phyloP scores from a whole-genome alignment of 2,329 filamentous ascomycete species.

The Fusarium dlaminii region DNA sequence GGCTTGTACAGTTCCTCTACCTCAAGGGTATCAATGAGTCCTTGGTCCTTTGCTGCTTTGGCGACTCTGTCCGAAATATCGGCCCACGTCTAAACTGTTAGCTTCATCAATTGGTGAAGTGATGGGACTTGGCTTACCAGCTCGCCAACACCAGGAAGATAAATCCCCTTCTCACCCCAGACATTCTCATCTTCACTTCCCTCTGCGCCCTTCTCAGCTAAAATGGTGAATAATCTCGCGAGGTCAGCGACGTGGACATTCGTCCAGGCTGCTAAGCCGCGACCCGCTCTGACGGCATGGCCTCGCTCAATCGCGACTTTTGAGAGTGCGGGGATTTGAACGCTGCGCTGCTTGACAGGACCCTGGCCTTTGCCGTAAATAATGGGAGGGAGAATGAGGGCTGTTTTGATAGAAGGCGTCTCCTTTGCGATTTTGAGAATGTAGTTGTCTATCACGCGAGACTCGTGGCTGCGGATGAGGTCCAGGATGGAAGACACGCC shows the following conservation, averaged over 20 bases:
- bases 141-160: constrained; percentile 46
- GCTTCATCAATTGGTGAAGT: not conserved
- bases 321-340: constrained; percentile 52
- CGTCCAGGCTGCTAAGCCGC: constrained; percentile 49
- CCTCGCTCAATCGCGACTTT: constrained; percentile 46
- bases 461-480: constrained; percentile 40
- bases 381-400: constrained; percentile 49
- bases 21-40: constrained; percentile 33
- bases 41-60: constrained; percentile 39
- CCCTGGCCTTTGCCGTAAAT: constrained; percentile 54
- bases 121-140: constrained; percentile 28
- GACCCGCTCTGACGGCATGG: constrained; percentile 46
- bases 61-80: constrained; percentile 46
- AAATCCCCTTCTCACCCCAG: constrained; percentile 54
- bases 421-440: constrained; percentile 44
- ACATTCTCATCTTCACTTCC: constrained; percentile 33
- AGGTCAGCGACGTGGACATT: constrained; percentile 50
- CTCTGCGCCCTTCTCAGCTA: constrained; percentile 46
- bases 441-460: constrained; percentile 51
- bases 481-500: constrained; percentile 36
- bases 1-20: constrained; percentile 47
- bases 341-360: constrained; percentile 51
- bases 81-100: constrained; percentile 39
- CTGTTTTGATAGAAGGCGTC: constrained; percentile 45
- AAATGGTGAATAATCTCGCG: constrained; percentile 40